These are phyloP conservation scores for Paramecium pentaurelia DNA, from an alignment of 73 alveolate genomes.

Conservation along the genomic window DNA sequence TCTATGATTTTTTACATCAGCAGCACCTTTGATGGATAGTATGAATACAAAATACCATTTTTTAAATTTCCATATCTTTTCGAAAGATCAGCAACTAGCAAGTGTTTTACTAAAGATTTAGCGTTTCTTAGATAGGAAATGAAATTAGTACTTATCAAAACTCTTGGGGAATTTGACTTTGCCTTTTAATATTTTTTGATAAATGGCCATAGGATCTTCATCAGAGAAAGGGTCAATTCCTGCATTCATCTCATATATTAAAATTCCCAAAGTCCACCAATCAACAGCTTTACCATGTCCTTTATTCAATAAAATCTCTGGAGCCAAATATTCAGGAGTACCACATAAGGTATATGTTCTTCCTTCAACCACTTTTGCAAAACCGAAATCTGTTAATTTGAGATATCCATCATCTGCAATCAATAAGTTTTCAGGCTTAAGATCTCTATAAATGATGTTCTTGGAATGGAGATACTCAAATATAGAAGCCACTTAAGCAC, in stretches of 20 bases:
- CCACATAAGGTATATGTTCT: slow-evolving; percentile 98
- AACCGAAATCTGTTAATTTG: slow-evolving; percentile 94
- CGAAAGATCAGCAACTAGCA: slow-evolving; percentile 77
- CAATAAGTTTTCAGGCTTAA: slow-evolving; percentile 92
- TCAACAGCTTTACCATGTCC: slow-evolving; percentile 98
- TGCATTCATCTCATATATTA: slow-evolving; percentile 82
- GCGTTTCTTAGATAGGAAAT: slow-evolving; percentile 59
- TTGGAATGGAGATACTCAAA: slow-evolving; percentile 76
- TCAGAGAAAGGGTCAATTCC: slow-evolving; percentile 85
- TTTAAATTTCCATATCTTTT: slow-evolving; percentile 85
- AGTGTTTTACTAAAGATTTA: slow-evolving; percentile 86
- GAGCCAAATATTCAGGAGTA: slow-evolving; percentile 98
- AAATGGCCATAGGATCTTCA: slow-evolving; percentile 83
- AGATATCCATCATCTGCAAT: slow-evolving; percentile 92
- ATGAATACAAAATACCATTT: slow-evolving; percentile 54
- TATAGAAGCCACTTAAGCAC: slow-evolving; percentile 72
- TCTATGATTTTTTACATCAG: slow-evolving; percentile 77
- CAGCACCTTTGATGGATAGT: slow-evolving; percentile 40
- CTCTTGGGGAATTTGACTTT: slow-evolving; percentile 80
- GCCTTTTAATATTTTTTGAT: slow-evolving; percentile 79
- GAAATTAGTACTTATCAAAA: slow-evolving; percentile 66
- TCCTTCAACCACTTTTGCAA: slow-evolving; percentile 91
- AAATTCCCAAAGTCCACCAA: slow-evolving; percentile 91
- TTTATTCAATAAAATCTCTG: slow-evolving; percentile 91
- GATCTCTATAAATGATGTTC: slow-evolving; percentile 79